Evolutionary conservation across 1,284 basidiomycete genomes (phyloP).

Genomic region (Moesziomyces parantarcticus): DNA sequence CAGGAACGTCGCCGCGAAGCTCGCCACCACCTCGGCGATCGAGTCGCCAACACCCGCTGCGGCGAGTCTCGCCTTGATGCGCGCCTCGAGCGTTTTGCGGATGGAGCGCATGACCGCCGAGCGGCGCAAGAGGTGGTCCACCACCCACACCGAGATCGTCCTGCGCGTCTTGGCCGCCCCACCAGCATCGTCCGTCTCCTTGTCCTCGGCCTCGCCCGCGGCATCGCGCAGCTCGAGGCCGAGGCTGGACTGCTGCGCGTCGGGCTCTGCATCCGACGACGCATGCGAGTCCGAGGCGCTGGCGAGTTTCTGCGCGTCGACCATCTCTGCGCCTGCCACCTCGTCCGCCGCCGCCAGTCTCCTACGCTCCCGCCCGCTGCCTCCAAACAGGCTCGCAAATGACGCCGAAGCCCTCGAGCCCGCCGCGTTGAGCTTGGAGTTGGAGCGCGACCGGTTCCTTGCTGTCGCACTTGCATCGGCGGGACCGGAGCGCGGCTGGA

Average conservation of each 20-base stretch:
- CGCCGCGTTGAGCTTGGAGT: constrained; percentile 20
- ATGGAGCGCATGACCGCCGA: constrained; percentile 19
- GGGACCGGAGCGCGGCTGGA: constrained; percentile 59
- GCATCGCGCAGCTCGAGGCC: constrained; percentile 4
- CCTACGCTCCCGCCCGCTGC: constrained; percentile 25
- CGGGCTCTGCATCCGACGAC: no score
- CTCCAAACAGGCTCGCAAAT: constrained; percentile 47
- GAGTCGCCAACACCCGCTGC: not conserved
- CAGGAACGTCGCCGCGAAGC: constrained; percentile 33
- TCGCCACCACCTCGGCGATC: constrained; percentile 13
- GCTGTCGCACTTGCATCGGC: not conserved
- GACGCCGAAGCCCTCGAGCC: constrained; percentile 32
- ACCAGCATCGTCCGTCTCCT: constrained; percentile 1
- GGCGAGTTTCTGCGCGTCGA: constrained; percentile 10
- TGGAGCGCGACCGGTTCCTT: constrained; percentile 10
- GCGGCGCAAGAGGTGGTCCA: constrained; percentile 25
- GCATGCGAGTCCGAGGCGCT: no score
- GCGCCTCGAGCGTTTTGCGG: constrained; percentile 17
- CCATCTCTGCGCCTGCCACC: constrained; percentile 5
- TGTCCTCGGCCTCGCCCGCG: not conserved
- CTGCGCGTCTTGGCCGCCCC: not conserved
- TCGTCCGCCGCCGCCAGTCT: constrained; percentile 5
- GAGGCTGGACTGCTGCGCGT: not conserved
- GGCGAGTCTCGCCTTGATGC: constrained; percentile 8
- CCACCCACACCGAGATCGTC: constrained; percentile 22